phyloP scores from a whole-genome alignment of 2,329 filamentous ascomycete genomes.

The Hymenotorrendiella dingleyae region DNA sequence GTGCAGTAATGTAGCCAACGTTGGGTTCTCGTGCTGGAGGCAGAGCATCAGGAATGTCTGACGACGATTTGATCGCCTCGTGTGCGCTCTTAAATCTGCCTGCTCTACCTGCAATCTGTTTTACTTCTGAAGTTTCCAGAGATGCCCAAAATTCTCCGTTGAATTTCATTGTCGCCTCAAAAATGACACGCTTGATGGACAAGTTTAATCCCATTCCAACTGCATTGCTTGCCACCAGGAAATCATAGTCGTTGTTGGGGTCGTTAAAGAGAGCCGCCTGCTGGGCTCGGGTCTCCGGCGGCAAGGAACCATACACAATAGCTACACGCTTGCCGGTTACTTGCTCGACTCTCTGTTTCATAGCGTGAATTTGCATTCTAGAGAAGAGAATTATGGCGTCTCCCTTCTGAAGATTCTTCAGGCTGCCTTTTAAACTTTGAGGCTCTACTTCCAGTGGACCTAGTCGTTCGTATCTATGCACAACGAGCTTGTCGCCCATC shows the following conservation, averaged over 20 bases:
- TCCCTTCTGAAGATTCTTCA: slow-evolving; percentile 71
- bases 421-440: slow-evolving; percentile 55
- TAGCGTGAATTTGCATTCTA: slow-evolving; percentile 69
- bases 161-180: slow-evolving; percentile 71
- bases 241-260: slow-evolving; percentile 92
- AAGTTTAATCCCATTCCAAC: slow-evolving; percentile 97
- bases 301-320: slow-evolving; percentile 86
- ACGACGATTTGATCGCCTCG: slow-evolving; percentile 38
- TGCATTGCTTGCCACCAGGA: slow-evolving; percentile 86
- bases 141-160: slow-evolving; percentile 52
- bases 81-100: slow-evolving; percentile 75
- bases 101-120: slow-evolving; percentile 91
- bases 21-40: slow-evolving; percentile 10
- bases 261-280: slow-evolving; percentile 95
- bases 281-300: slow-evolving; percentile 85
- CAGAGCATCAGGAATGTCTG: slow-evolving; percentile 2
- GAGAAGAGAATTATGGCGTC: slow-evolving; percentile 89
- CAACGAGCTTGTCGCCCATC: slow-evolving; percentile 73
- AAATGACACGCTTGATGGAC: slow-evolving; percentile 84
- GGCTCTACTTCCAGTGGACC: slow-evolving; percentile 67
- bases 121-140: slow-evolving; percentile 71
- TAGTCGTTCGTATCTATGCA: slow-evolving; percentile 79
- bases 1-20: slow-evolving; percentile 71
- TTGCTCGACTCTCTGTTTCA: slow-evolving; percentile 74
- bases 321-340: slow-evolving; percentile 75